Percentiles rank a stretch among this genome's conserved stretches.
phyloP scores from a whole-genome alignment of 2,329 filamentous ascomycete species.

The Lecanicillium sp. region DNA sequence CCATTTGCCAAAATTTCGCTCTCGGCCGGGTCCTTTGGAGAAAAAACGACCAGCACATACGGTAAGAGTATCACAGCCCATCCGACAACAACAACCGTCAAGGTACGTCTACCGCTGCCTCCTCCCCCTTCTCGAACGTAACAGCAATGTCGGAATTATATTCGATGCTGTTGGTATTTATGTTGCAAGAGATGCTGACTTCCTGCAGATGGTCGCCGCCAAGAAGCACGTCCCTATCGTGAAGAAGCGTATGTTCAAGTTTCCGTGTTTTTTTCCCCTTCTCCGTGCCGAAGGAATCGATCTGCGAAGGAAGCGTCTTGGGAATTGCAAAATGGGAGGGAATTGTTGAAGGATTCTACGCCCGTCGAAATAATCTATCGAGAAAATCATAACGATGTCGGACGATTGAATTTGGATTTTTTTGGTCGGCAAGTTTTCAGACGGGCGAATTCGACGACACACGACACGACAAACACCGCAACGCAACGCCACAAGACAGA shows the following conservation, averaged over 20 bases:
- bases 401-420: not conserved
- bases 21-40: not conserved
- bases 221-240: conserved; percentile 99
- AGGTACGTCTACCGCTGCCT: no score
- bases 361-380: no score
- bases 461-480: not conserved
- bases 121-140: not conserved
- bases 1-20: conserved; percentile 11
- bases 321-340: no score
- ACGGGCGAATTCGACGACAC: no score
- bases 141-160: not conserved
- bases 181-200: conserved; percentile 20
- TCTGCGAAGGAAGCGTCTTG: no score
- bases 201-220: conserved; percentile 84
- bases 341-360: no score
- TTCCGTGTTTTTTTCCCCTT: conserved; percentile 11
- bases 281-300: not conserved
- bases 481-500: not conserved
- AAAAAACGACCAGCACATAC: conserved; percentile 10
- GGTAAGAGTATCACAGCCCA: conserved; percentile 13
- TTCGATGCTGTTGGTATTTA: not conserved
- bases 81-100: conserved; percentile 14
- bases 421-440: no score
- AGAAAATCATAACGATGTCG: not conserved
- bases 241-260: conserved; percentile 99